A percentile compares a stretch with the other conserved stretches of the same genome.
Evolutionary conservation across 2,329 filamentous ascomycete species (phyloP).

Genomic region (Penicillium vulpinum): DNA sequence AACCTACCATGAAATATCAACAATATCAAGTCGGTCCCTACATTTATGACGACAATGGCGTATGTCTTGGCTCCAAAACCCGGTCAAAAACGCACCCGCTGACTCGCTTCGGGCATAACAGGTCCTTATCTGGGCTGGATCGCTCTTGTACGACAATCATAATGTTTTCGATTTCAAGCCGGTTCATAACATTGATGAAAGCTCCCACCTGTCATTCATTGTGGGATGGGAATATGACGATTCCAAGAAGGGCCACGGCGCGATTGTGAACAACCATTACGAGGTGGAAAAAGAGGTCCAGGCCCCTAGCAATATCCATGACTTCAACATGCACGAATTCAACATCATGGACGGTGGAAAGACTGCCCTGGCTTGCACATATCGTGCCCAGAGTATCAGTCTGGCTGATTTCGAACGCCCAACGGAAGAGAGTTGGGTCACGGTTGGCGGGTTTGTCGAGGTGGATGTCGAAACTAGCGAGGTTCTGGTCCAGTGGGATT

Average conservation of each 20-base stretch:
- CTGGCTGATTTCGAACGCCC: slow-evolving; percentile 35
- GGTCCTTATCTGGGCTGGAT: slow-evolving; percentile 52
- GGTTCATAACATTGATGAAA: slow-evolving; percentile 46
- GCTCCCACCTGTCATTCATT: slow-evolving; percentile 52
- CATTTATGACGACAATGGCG: slow-evolving; percentile 51
- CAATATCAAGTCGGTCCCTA: slow-evolving; percentile 50
- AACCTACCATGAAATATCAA: slow-evolving; percentile 30
- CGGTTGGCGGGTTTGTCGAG: slow-evolving; percentile 42
- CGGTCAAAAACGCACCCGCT: slow-evolving; percentile 1
- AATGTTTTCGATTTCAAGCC: slow-evolving; percentile 51
- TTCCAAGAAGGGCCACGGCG: slow-evolving; percentile 46
- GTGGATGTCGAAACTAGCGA: slow-evolving; percentile 38
- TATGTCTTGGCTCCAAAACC: slow-evolving; percentile 16
- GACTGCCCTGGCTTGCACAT: slow-evolving; percentile 35
- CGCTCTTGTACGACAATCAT: slow-evolving; percentile 48
- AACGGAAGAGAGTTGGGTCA: slow-evolving; percentile 31
- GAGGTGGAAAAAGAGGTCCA: slow-evolving; percentile 44
- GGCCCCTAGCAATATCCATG: slow-evolving; percentile 27
- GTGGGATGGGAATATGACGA: slow-evolving; percentile 34
- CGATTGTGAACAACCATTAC: slow-evolving; percentile 52
- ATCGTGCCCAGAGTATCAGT: slow-evolving; percentile 23
- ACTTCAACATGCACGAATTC: slow-evolving; percentile 47
- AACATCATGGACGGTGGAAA: slow-evolving; percentile 39
- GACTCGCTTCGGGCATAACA: slow-evolving; percentile 15
- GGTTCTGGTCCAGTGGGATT: slow-evolving; percentile 40